Conservation (phyloP, 176 grass and related monocot genomes). For the Juncus inflexus region DNA sequence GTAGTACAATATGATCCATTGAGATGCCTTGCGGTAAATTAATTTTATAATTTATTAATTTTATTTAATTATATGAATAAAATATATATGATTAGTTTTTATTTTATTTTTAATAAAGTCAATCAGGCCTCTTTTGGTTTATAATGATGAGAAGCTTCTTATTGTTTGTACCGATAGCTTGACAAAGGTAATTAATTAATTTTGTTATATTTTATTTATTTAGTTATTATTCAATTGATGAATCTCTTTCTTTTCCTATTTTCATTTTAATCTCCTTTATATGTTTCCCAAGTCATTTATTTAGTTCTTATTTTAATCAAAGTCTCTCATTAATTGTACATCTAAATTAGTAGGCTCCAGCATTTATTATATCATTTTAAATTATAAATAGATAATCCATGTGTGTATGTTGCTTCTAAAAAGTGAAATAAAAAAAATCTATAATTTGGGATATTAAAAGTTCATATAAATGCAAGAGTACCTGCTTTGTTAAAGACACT, state of each 20-base stretch:
- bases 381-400: neutral
- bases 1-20: slow-evolving; percentile 72
- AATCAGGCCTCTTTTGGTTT: slow-evolving; percentile 55
- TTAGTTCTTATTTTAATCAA: too few relatives aligned
- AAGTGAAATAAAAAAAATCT: neutral
- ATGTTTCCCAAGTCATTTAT: too few relatives aligned
- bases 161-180: slow-evolving; percentile 71
- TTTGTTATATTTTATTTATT: neutral
- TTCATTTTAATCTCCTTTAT: too few relatives aligned
- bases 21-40: slow-evolving; percentile 61
- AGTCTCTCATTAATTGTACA: neutral
- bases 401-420: neutral
- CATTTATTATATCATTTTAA: neutral
- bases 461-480: neutral
- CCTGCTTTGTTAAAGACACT: neutral
- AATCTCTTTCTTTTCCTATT: too few relatives aligned
- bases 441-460: neutral
- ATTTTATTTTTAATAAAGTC: slow-evolving; percentile 33
- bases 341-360: neutral
- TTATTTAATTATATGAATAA: neutral
- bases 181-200: slow-evolving; percentile 63
- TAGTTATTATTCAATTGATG: too few relatives aligned
- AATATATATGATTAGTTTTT: neutral
- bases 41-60: slow-evolving; percentile 9
- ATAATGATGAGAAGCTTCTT: slow-evolving; percentile 69